Evolutionary conservation across 139 green algal species (phyloP).

Genomic region (Pycnococcus provasolii): DNA sequence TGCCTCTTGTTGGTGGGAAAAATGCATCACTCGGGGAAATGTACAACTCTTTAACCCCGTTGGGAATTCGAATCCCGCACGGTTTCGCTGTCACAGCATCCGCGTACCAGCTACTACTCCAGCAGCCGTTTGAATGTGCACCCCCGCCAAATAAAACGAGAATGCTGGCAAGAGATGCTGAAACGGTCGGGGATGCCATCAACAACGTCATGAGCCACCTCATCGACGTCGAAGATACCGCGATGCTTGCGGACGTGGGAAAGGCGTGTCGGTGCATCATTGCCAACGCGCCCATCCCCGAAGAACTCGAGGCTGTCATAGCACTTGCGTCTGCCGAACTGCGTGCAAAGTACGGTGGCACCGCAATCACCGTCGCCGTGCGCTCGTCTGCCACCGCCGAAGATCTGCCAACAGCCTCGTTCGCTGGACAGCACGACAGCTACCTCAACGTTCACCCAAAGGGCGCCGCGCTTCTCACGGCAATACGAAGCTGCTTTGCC

Average conservation of each 20-base stretch:
- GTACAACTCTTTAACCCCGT: neutral
- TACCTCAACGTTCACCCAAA: conserved; percentile 17
- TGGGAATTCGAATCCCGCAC: neutral
- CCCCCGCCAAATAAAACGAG: too few relatives aligned
- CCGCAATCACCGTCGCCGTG: conserved; percentile 9
- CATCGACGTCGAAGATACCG: too few relatives aligned
- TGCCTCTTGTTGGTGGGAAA: conserved; percentile 9
- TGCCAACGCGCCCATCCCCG: neutral
- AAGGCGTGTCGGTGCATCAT: too few relatives aligned
- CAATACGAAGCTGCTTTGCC: neutral
- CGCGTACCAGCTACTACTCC: neutral
- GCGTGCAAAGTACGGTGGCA: neutral
- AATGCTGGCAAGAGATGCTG: too few relatives aligned
- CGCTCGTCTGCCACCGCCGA: conserved; percentile 20
- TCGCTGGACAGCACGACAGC: conserved; percentile 25
- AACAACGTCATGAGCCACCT: too few relatives aligned
- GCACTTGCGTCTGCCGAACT: neutral
- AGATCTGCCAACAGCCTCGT: conserved; percentile 20
- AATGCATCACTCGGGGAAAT: conserved; percentile 9
- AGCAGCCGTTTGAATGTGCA: too few relatives aligned
- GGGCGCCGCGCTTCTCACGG: neutral
- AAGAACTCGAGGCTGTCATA: neutral
- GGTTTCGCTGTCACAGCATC: conserved; percentile 4
- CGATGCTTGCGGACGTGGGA: too few relatives aligned
- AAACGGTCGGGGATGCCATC: too few relatives aligned